Base-by-base conservation (phyloP, 2,329 filamentous ascomycete genomes). In the Chrysoporthe deuterocubensis region DNA sequence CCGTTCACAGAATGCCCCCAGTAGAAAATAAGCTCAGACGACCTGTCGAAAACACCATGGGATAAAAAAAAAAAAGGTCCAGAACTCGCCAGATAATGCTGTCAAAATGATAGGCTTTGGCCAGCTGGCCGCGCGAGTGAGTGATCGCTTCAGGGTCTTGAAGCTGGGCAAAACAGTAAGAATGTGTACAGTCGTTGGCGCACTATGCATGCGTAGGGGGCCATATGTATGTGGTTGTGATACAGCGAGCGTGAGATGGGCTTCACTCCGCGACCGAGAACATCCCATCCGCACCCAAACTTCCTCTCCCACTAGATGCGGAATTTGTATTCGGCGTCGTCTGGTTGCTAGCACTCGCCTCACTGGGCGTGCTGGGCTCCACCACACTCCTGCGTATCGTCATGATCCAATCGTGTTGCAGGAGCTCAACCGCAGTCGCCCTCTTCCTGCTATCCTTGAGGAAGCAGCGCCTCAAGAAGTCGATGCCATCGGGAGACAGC, bases 401-500 rank as follows among this genome's bases (percentile, higher is more conserved):
- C 82, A 89, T 86, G 72, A 91, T 90, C 96, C 96, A 99, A 76
- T 97, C 93, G 78, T 98, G 94, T 78, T 97, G 93, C 67, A 99
- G 84, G 69, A 99, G 81, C 78, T 98, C 96, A 1, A 94, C 89
- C 1, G 96, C 95, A 43, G 90, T 92, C 21, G 92, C 90, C 68
- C 96, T 85, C 76, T 90, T 90, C 71, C 85, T 85, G 2, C 96
- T 93, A 78, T 98, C 94, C 26, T 92, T 87, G 69, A 92, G 86
- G 75, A 99, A 98, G 82, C 95, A 98, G 71, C 87, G 89, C 74
- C 88, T 88, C 72, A 99, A 79, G 76, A 99, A 98, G 76, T 98
- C 94, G 71, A 97, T 89, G 32, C 96, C 96, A 66, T 88, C 81
- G 0, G 90, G 87, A 75, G 92, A 96, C 71, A 99, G 87, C 79